These are phyloP conservation scores for Chrysoporthe austroafricana DNA, from an alignment of 2,329 filamentous ascomycete genomes.

Conservation along the genomic window DNA sequence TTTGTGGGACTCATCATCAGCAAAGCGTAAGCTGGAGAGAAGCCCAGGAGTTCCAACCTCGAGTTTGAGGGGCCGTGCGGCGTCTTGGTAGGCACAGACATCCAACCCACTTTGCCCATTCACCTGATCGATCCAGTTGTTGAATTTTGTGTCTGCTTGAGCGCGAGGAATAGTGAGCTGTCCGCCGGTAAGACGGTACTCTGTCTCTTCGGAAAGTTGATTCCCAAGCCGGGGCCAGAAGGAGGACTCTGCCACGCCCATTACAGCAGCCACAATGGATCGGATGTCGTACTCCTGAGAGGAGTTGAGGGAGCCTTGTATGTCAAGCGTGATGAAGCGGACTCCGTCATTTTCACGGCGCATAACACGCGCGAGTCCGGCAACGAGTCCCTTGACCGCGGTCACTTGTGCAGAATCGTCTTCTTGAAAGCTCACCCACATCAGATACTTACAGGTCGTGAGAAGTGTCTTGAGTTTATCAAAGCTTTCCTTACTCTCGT, in stretches of 20 bases:
- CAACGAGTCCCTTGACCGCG: conserved; percentile 26
- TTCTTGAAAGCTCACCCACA: conserved; percentile 28
- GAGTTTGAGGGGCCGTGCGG: conserved; percentile 18
- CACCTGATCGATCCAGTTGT: conserved; percentile 20
- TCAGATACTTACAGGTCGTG: conserved; percentile 15
- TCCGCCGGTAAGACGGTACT: conserved; percentile 9
- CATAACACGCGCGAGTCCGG: conserved; percentile 27
- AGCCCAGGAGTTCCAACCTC: conserved; percentile 25
- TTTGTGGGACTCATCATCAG: conserved; percentile 23
- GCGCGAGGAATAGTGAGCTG: conserved; percentile 24
- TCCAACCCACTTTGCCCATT: background rate
- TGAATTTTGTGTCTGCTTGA: conserved; percentile 25
- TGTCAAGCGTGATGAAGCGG: conserved; percentile 34
- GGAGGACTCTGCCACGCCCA: background rate
- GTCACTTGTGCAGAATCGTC: conserved; percentile 6
- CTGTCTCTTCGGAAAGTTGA: background rate
- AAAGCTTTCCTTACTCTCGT: conserved; percentile 18
- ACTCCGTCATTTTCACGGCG: conserved; percentile 29
- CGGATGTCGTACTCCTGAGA: background rate
- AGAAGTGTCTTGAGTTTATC: conserved; percentile 27
- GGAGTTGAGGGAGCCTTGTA: conserved; percentile 25
- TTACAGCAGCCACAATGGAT: background rate
- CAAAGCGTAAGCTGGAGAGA: conserved; percentile 27
- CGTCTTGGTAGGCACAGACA: conserved; percentile 19
- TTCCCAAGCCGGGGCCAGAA: conserved; percentile 5